Evolutionary conservation across 2,329 filamentous ascomycete genomes (phyloP).

Genomic region (Alternaria hordeiaustralica): DNA sequence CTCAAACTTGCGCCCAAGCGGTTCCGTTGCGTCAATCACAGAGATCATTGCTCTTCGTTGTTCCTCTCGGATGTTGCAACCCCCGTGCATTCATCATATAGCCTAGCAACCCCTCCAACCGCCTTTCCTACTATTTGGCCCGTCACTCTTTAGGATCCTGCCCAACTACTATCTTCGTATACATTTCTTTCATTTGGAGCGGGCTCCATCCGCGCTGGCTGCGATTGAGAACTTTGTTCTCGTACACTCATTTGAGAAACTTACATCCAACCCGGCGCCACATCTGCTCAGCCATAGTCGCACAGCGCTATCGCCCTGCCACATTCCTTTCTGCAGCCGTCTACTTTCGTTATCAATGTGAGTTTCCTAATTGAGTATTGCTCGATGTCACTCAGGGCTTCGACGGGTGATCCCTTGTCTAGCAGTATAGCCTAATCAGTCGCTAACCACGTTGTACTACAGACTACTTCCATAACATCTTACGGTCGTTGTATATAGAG

Average conservation of each 20-base stretch:
- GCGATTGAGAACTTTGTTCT: conserved; percentile 45
- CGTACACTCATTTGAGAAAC: conserved; percentile 48
- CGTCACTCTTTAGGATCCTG: conserved; percentile 48
- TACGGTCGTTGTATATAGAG: conserved; percentile 34
- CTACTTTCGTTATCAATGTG: conserved; percentile 35
- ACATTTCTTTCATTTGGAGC: conserved; percentile 44
- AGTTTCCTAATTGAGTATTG: conserved; percentile 26
- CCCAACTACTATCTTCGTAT: conserved; percentile 41
- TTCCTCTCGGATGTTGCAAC: conserved; percentile 40
- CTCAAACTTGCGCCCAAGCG: conserved; percentile 47
- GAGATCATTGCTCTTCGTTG: conserved; percentile 40
- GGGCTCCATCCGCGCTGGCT: conserved; percentile 50
- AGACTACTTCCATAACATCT: conserved; percentile 26
- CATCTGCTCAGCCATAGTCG: conserved; percentile 37
- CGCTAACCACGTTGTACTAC: conserved; percentile 34
- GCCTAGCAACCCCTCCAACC: conserved; percentile 40
- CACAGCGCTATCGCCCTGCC: conserved; percentile 43
- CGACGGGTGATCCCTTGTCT: conserved; percentile 26
- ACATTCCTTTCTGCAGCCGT: conserved; percentile 44
- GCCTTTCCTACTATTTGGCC: conserved; percentile 46
- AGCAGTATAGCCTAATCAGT: conserved; percentile 29
- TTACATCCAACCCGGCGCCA: conserved; percentile 31
- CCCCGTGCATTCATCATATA: conserved; percentile 46
- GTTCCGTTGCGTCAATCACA: conserved; percentile 47
- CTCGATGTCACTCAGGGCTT: conserved; percentile 17